Evolutionary conservation across 2,329 filamentous ascomycete species (phyloP).

Genomic region (Aspergillus hiratsukae): DNA sequence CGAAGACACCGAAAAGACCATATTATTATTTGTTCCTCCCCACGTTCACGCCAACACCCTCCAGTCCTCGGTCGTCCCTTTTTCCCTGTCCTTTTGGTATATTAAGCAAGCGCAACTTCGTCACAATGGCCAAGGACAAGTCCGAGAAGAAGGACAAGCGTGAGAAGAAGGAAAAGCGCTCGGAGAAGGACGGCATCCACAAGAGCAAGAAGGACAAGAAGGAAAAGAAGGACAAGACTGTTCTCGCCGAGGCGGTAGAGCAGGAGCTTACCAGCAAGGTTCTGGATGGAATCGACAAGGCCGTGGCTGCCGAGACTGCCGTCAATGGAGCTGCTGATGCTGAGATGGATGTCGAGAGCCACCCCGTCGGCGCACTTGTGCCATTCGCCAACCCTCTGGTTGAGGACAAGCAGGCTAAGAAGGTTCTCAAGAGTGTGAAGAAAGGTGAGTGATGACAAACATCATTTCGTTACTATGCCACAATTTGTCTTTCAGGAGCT

Average conservation of each 20-base stretch:
- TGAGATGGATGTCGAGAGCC: conserved; percentile 26
- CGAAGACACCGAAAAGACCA: conserved; percentile 10
- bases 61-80: conserved; percentile 7
- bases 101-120: conserved; percentile 8
- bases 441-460: conserved; percentile 36
- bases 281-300: conserved; percentile 32
- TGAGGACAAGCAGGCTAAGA: conserved; percentile 49
- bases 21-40: conserved; percentile 16
- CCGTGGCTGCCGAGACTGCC: conserved; percentile 16
- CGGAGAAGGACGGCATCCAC: conserved; percentile 43
- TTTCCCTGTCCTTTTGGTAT: conserved; percentile 4
- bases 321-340: conserved; percentile 22
- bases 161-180: conserved; percentile 43
- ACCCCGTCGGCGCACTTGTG: conserved; percentile 44
- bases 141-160: conserved; percentile 45
- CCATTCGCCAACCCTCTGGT: conserved; percentile 48
- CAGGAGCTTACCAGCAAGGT: conserved; percentile 36
- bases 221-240: conserved; percentile 40
- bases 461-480: too few relatives aligned
- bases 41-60: conserved; percentile 15
- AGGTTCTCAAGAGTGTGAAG: conserved; percentile 50
- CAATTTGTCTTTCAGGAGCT: not conserved
- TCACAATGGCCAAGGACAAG: conserved; percentile 44
- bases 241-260: conserved; percentile 36
- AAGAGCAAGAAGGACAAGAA: conserved; percentile 47